phyloP scores from a whole-genome alignment of 257 asterid genomes.

The Solanum virginianum region DNA sequence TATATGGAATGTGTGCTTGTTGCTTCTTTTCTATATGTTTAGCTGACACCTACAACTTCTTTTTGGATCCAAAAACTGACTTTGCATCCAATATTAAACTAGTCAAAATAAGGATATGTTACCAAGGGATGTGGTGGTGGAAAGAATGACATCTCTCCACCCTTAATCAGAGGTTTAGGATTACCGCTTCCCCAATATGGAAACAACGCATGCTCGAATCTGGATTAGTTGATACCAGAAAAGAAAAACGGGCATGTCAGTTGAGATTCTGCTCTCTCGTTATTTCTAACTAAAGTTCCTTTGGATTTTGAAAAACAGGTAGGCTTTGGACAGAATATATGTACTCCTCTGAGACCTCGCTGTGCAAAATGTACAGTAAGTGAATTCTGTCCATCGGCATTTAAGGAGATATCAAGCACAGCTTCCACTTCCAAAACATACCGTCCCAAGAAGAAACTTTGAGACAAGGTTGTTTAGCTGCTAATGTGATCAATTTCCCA shows the following conservation, averaged over 20 bases:
- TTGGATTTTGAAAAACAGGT: conserved; percentile 28
- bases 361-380: conserved; percentile 55
- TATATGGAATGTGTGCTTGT: background rate
- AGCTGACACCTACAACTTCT: background rate
- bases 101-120: background rate
- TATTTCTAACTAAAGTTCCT: background rate
- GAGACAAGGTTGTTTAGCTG: background rate
- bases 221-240: too few species aligned
- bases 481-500: background rate
- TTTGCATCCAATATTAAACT: background rate
- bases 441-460: background rate
- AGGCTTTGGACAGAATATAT: conserved; percentile 87
- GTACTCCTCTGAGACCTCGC: conserved; percentile 83
- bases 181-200: background rate
- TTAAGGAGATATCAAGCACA: conserved; percentile 45
- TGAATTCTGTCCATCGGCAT: conserved; percentile 79
- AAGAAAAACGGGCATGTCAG: too few species aligned
- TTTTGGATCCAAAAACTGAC: background rate
- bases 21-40: background rate
- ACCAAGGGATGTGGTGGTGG: background rate
- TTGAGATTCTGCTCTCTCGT: background rate
- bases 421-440: conserved; percentile 30
- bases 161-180: background rate
- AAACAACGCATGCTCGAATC: background rate
- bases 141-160: background rate